These are phyloP conservation scores for Paraconiothyrium brasiliense DNA, from an alignment of 2,329 filamentous ascomycete genomes.

Conservation along the genomic window DNA sequence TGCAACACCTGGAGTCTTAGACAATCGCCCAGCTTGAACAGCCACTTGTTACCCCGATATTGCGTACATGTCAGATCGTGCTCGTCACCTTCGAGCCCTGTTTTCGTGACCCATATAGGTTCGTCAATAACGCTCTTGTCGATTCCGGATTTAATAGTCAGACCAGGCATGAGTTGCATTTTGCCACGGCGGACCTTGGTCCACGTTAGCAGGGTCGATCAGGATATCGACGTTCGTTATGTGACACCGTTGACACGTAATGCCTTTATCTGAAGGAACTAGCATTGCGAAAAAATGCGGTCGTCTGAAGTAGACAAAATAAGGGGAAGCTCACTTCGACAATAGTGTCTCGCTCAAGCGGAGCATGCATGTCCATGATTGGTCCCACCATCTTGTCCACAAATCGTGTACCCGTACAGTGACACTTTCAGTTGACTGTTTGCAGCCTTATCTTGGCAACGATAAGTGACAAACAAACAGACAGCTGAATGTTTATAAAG, in stretches of 20 bases:
- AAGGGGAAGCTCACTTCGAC: background rate
- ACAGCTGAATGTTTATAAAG: background rate
- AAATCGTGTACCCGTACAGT: no score
- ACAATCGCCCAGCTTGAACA: no score
- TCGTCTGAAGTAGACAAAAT: background rate
- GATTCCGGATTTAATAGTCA: slow-evolving; percentile 15
- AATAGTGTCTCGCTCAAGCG: slow-evolving; percentile 6
- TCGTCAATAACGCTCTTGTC: slow-evolving; percentile 8
- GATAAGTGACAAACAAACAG: no score
- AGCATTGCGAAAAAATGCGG: background rate
- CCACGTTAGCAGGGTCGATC: background rate
- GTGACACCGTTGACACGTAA: background rate
- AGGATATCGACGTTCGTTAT: background rate
- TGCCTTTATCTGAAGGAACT: background rate
- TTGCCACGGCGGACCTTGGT: slow-evolving; percentile 12
- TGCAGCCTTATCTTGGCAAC: no score
- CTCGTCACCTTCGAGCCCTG: slow-evolving; percentile 66
- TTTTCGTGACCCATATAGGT: slow-evolving; percentile 28
- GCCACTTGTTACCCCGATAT: no score
- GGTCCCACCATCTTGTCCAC: slow-evolving; percentile 5
- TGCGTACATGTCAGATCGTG: slow-evolving; percentile 62
- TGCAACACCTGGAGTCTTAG: no score
- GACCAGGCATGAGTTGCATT: slow-evolving; percentile 17
- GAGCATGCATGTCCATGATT: slow-evolving; percentile 8
- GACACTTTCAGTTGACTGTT: no score